Base-by-base conservation (phyloP, 1,284 basidiomycete genomes). In the Rhodotorula sp. region DNA sequence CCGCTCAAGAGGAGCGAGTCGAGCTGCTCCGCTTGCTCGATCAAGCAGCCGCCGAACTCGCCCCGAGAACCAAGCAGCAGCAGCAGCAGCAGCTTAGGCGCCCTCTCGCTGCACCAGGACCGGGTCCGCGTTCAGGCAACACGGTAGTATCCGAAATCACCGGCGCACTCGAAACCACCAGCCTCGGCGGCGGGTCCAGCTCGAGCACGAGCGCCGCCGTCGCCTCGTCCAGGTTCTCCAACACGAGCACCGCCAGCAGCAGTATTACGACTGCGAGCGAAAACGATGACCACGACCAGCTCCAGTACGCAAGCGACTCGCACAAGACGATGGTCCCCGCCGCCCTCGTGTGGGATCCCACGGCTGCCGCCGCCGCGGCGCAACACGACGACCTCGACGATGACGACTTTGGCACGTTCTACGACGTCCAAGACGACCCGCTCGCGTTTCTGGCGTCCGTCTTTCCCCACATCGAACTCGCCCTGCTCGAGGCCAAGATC, bases 401-500 rank as follows among this genome's bases (percentile, higher is more conserved):
- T 12, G 62, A 65, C 43, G 39, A 31, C 14, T 58, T 64, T 21
- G 56, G 46, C 49, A 20, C 49, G 31, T 34, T 39, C 31, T 34
- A 62, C 61, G 56, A 62, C 49, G 68, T 63, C 12, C 59, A 58
- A 52, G 68, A 76, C 58, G 75, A 76, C 48, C 75, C 75, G 51
- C 65, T 76, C 60, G 70, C 68, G 6, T 74, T 76, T 65, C 62
- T 76, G 31, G 69, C 67, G 18, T 59, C 64, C 47, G 69, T 76
- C 15, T 76, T 76, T 21, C 75, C 75, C 18, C 61, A 72, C 60
- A 51, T 69, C n/a, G 64, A 67, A 21, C 46, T 73, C 59, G 58
- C 58, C 3, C n/a, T 54, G 18, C 59, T 72, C 54, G 66, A 68
- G 47, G 26, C 64, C 26, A 69, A 67, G 58, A 68, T 74, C 43